phyloP scores from a whole-genome alignment of 73 alveolate species.

The Uronychia binucleata region DNA sequence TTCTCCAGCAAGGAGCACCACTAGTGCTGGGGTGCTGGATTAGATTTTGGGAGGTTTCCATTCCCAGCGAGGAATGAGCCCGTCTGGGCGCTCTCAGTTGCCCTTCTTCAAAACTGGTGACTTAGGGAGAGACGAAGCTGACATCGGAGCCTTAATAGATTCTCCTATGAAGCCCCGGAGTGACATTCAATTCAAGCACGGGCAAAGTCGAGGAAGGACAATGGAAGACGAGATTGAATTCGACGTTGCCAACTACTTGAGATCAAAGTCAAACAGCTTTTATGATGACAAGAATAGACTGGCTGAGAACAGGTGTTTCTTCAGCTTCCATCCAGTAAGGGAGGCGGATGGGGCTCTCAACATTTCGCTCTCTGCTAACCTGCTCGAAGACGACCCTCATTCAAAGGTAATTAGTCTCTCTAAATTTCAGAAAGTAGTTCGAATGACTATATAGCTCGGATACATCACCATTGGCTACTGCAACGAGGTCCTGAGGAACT shows the following conservation, averaged over 20 bases:
- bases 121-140: not conserved
- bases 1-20: not conserved
- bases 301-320: not conserved
- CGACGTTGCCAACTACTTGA: not conserved
- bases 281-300: not conserved
- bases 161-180: not conserved
- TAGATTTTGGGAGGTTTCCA: not conserved
- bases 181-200: not conserved
- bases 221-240: not conserved
- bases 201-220: not conserved
- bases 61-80: not conserved
- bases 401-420: no score
- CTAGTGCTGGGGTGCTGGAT: not conserved
- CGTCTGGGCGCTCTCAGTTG: not conserved
- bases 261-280: not conserved
- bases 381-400: not conserved
- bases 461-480: not conserved
- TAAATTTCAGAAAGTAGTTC: no score
- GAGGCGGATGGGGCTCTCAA: not conserved
- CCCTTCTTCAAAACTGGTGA: not conserved
- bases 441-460: not conserved
- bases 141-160: not conserved
- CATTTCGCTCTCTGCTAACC: not conserved
- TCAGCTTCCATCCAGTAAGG: not conserved
- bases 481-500: not conserved